Base-by-base conservation (phyloP, 768 basidiomycete genomes). In the Rhizopogon vinicolor region DNA sequence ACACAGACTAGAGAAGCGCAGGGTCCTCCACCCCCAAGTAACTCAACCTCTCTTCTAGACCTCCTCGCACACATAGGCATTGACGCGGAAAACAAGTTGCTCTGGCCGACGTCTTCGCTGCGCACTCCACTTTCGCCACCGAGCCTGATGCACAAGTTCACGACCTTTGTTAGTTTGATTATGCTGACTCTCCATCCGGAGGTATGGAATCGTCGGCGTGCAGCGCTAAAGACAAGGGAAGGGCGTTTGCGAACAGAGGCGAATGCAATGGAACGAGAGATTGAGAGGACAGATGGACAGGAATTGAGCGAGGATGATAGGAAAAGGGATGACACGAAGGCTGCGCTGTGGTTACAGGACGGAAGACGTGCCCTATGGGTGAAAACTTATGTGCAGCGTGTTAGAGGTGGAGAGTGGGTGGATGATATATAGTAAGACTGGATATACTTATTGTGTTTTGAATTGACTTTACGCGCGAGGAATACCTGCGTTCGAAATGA, bases 141-240 rank as follows among this genome's bases (percentile, higher is more conserved):
- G 9, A 67, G 71, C 22, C 53, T 85, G 5, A 61, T 73, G 8
- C 82, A 78, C 63, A 86, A 82, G 62, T 54, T 71, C 22, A 66
- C 68, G 43, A 78, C 80, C 8, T 89, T 91, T 63, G 58, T 82
- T 31, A 71, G 74, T 31, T 69, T 91, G 35, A 70, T 89, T 41
- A 37, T 84, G 29, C 72, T 80, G 33, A 89, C 87, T 14, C 65
- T 87, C 37, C 84, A 89, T 64, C 89, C 89, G 5, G 88, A 87
- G 40, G 74, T 88, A 41, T 89, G 88, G 82, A 84, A 89, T 63
- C 78, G 82, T 57, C 75, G 89, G 62, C 74, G 87, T 48, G 70
- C 65, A 19, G 78, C 76, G 13, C 76, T 91, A 62, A 73, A 81
- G 60, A 75, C 74, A 56, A 71, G 89, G 51, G 89, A 91, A 72